phyloP scores from a whole-genome alignment of 2,329 filamentous ascomycete species.

The Pleomassaria siparia region DNA sequence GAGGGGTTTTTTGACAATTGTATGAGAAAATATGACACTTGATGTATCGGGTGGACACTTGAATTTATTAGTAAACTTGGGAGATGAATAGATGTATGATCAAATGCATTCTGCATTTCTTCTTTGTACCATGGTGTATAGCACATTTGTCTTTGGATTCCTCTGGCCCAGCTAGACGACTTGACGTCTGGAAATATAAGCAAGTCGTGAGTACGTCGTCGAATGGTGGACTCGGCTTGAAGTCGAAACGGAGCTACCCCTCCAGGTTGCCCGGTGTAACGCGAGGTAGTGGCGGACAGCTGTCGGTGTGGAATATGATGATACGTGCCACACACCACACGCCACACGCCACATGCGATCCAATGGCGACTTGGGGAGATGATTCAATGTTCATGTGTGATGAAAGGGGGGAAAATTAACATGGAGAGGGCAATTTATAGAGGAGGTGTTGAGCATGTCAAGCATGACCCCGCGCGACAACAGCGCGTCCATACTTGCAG shows the following conservation, averaged over 20 bases:
- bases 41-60: no score
- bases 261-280: conserved; percentile 9
- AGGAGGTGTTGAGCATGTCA: background rate
- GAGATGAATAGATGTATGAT: no score
- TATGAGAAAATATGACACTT: no score
- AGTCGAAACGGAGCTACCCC: conserved; percentile 16
- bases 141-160: background rate
- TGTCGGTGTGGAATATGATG: background rate
- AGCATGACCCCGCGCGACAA: background rate
- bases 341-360: no score
- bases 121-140: no score
- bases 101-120: no score
- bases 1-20: no score
- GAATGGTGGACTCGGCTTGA: conserved; percentile 10
- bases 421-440: background rate
- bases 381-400: no score
- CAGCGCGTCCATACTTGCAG: background rate
- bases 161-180: background rate
- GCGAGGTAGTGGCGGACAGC: conserved; percentile 9
- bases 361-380: background rate
- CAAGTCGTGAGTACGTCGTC: background rate
- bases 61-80: no score
- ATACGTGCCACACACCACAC: no score
- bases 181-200: background rate
- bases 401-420: no score